Evolutionary conservation across 495 filamentous ascomycete genomes (phyloP).

Genomic region (Penicilliopsis zonata): DNA sequence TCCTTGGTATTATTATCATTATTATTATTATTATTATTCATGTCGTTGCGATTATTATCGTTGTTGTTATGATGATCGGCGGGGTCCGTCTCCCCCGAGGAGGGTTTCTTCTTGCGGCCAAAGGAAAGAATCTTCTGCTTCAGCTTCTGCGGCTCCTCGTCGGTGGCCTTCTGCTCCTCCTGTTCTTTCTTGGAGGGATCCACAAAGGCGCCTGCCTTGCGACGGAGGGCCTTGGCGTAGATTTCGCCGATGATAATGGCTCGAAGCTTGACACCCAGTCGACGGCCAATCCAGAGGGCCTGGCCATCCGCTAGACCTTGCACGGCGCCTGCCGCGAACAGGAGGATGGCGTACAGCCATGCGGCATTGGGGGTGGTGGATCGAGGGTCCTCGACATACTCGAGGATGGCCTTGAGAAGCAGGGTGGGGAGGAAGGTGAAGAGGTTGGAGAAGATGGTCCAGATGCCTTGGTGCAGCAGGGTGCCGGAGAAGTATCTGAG

Average conservation of each 20-base stretch:
- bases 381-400: constrained; percentile 80
- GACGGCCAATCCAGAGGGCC: constrained; percentile 87
- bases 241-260: constrained; percentile 97
- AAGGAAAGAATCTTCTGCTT: constrained; percentile 42
- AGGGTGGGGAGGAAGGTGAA: constrained; percentile 88
- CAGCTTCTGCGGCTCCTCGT: constrained; percentile 26
- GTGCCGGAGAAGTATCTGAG: constrained; percentile 69
- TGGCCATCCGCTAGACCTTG: constrained; percentile 74
- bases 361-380: constrained; percentile 75
- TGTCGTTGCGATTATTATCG: too few relatives aligned
- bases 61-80: too few relatives aligned
- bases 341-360: constrained; percentile 89
- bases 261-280: constrained; percentile 82
- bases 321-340: constrained; percentile 67
- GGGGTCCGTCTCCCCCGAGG: constrained; percentile 18
- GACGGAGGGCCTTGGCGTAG: constrained; percentile 89
- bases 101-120: constrained; percentile 43
- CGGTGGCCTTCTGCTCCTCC: constrained; percentile 17
- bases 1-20: constrained; percentile 30
- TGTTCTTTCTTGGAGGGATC: constrained; percentile 39
- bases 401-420: constrained; percentile 77
- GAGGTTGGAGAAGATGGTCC: constrained; percentile 64
- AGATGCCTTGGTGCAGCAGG: constrained; percentile 65
- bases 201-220: constrained; percentile 69
- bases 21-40: too few relatives aligned